phyloP scores from a whole-genome alignment of 805 yeast species.

The Teunomyces cretensis region DNA sequence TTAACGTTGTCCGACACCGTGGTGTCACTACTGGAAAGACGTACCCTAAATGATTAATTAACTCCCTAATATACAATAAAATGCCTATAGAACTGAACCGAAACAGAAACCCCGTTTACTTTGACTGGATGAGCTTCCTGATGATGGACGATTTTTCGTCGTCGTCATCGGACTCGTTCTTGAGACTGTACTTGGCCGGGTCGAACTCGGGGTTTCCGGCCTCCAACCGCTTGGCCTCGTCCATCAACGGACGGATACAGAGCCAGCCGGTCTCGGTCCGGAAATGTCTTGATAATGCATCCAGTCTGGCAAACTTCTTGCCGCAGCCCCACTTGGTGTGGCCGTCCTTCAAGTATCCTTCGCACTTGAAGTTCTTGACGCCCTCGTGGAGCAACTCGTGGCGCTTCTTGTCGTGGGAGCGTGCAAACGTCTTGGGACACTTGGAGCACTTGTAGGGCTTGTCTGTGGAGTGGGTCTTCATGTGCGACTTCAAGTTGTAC shows the following conservation, averaged over 20 bases:
- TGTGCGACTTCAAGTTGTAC: constrained; percentile 50
- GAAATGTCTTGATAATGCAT: constrained; percentile 75
- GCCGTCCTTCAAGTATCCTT: constrained; percentile 58
- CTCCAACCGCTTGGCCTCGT: constrained; percentile 45
- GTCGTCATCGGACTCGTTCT: not conserved
- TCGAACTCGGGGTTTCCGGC: not conserved
- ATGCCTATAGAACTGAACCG: not conserved
- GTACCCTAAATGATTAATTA: no score
- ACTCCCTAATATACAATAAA: no score
- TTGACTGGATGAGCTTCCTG: not conserved
- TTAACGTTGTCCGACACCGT: no score
- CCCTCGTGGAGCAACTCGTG: constrained; percentile 78
- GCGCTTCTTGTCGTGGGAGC: constrained; percentile 74
- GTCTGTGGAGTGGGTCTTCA: constrained; percentile 59
- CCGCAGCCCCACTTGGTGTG: constrained; percentile 73
- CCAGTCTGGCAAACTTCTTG: constrained; percentile 70
- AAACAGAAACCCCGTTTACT: no score
- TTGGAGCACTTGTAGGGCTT: constrained; percentile 66
- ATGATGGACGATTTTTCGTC: not conserved
- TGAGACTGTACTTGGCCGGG: not conserved
- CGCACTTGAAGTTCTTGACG: constrained; percentile 65
- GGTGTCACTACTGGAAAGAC: no score
- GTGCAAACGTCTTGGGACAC: constrained; percentile 69
- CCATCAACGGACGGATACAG: constrained; percentile 65
- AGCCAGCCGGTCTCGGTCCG: constrained; percentile 72